Base-by-base conservation (phyloP, 1,139 yeast genomes). In the Meyerozyma carpophila region DNA sequence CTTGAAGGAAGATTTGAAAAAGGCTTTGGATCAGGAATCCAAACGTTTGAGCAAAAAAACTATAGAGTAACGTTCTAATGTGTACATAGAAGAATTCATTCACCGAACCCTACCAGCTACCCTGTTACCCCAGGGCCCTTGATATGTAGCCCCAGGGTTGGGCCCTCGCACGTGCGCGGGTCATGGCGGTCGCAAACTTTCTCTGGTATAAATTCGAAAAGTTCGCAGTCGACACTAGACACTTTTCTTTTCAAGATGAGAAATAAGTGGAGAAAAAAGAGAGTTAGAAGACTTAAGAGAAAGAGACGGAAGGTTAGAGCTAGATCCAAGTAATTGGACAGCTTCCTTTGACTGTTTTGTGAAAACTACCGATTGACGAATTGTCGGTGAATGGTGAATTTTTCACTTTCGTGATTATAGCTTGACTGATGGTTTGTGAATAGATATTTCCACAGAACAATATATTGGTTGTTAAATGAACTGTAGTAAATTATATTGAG, bases 231-330 rank as follows among this genome's bases (percentile, higher is more conserved):
- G 55, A 28, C 5, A 54, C 48, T 51, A 51, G 48, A 56, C 60
- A 57, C 60, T 58, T 55, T 57, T 58, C 60, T 60, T 63, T 62
- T 68, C 66, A 71, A 58, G 54, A 85, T 85, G 95, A 84, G 95
- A 83, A 80, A 82, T 77, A 85, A 85, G 84, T 88, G 96, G 97
- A 89, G 96, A 88, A 90, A 90, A 86, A 90, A 90, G 95, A 89
- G 97, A 89, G 95, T 85, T 78, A 89, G 97, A 88, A 88, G 96
- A 88, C 88, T 90, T 73, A 90, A 90, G 86, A 87, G 96, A 84
- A 90, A 90, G 95, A 86, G 97, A 85, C 95, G 97, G 95, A 89
- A 89, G 95, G 96, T 90, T 68, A 87, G 97, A 87, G 97, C 97
- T 77, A 88, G 97, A 88, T 84, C 93, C 81, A 85, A 85, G 84